phyloP scores from a whole-genome alignment of 2,329 filamentous ascomycete species.

The Podosphaera aphanis region DNA sequence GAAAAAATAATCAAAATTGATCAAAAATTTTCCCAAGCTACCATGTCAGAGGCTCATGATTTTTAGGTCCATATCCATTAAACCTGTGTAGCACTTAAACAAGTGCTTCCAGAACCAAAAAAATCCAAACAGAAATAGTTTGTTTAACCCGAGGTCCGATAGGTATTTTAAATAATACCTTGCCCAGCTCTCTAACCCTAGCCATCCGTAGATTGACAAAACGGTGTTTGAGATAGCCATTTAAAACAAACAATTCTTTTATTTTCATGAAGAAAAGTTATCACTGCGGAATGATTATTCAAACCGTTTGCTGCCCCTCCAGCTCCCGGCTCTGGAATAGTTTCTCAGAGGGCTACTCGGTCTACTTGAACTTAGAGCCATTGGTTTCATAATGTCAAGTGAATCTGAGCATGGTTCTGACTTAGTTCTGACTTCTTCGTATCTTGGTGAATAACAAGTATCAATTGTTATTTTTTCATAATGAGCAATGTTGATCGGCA shows the following conservation, averaged over 20 bases:
- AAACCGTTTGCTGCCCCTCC: slow-evolving; percentile 17
- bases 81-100: neutral
- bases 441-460: slow-evolving; percentile 14
- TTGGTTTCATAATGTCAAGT: slow-evolving; percentile 17
- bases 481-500: slow-evolving; percentile 43
- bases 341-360: slow-evolving; percentile 24
- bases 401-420: slow-evolving; percentile 12
- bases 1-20: neutral
- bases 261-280: neutral
- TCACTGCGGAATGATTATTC: slow-evolving; percentile 11
- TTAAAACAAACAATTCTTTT: neutral
- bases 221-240: neutral
- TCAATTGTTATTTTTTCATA: slow-evolving; percentile 42
- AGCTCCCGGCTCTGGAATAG: slow-evolving; percentile 20
- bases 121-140: neutral
- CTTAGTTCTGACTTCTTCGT: slow-evolving; percentile 12
- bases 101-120: neutral
- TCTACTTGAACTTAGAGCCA: slow-evolving; percentile 28
- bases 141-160: neutral
- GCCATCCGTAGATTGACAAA: too few species aligned
- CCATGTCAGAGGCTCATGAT: neutral
- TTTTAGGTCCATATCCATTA: neutral
- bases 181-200: too few species aligned
- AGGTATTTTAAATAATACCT: neutral
- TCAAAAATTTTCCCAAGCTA: neutral